Conservation (phyloP, 768 basidiomycete genomes). For the Solioccasus polychromus region DNA sequence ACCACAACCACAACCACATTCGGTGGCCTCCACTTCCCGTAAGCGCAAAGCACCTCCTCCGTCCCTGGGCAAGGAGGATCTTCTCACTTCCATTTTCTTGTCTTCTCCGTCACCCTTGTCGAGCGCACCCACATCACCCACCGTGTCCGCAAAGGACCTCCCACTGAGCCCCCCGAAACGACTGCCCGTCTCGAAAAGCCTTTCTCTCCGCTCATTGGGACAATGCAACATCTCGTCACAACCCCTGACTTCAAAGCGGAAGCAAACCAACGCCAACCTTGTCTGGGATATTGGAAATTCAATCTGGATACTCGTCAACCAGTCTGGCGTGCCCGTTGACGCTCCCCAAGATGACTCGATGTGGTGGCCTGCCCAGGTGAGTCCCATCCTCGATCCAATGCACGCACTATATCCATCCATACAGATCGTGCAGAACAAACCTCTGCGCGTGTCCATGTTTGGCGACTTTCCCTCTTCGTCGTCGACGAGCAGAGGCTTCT, state of each 20-base stretch:
- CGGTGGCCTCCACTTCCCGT: slow-evolving; percentile 19
- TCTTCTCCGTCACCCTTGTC: slow-evolving; percentile 27
- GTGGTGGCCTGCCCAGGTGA: slow-evolving; percentile 76
- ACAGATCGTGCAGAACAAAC: slow-evolving; percentile 26
- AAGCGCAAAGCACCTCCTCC: slow-evolving; percentile 27
- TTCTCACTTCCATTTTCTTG: slow-evolving; percentile 5
- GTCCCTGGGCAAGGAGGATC: slow-evolving; percentile 9
- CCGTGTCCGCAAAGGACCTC: slow-evolving; percentile 13
- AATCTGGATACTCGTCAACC: slow-evolving; percentile 55
- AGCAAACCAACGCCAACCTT: slow-evolving; percentile 12
- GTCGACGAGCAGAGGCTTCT: slow-evolving; percentile 20
- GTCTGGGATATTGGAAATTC: slow-evolving; percentile 34
- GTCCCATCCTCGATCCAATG: slow-evolving; percentile 8
- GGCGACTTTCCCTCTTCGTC: slow-evolving; percentile 30
- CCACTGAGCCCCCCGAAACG: slow-evolving; percentile 8
- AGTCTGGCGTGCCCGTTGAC: slow-evolving; percentile 34
- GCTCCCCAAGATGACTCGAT: slow-evolving; percentile 32
- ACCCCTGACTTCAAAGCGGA: slow-evolving; percentile 20
- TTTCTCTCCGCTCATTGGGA: slow-evolving; percentile 10
- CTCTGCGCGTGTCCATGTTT: slow-evolving; percentile 30
- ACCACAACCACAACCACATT: not conserved
- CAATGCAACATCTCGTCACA: slow-evolving; percentile 14
- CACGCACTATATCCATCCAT: slow-evolving; percentile 7
- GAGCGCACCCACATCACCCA: slow-evolving; percentile 20
- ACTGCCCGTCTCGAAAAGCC: slow-evolving; percentile 7